Evolutionary conservation across 306 rosid species (phyloP).

Genomic region (Gastrolobium villosum): DNA sequence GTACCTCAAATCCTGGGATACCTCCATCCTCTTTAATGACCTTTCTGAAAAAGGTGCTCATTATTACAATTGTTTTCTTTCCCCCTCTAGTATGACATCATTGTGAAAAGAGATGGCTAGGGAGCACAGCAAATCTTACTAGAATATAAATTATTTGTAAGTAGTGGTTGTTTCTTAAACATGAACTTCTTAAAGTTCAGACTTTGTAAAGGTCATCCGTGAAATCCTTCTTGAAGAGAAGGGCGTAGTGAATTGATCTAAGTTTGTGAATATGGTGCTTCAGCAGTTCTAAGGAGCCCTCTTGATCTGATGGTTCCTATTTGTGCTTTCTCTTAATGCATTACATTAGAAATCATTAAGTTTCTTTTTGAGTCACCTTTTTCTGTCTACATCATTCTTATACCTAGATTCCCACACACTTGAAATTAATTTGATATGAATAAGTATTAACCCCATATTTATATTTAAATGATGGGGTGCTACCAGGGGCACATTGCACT

Average conservation of each 20-base stretch:
- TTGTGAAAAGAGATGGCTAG: constrained; percentile 34
- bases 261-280: constrained; percentile 25
- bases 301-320: constrained; percentile 24
- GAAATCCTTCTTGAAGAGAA: constrained; percentile 24
- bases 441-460: constrained; percentile 31
- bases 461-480: constrained; percentile 36
- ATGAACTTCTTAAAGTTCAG: constrained; percentile 15
- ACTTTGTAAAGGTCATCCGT: not conserved
- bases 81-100: not conserved
- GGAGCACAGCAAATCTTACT: constrained; percentile 8
- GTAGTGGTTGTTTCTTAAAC: constrained; percentile 26
- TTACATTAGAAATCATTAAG: constrained; percentile 7
- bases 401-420: constrained; percentile 23
- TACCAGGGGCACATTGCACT: constrained; percentile 5
- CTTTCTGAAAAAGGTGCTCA: constrained; percentile 74
- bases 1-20: constrained; percentile 90
- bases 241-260: constrained; percentile 9
- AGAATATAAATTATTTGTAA: constrained; percentile 16
- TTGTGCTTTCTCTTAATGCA: constrained; percentile 23
- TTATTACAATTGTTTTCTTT: not conserved
- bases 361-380: constrained; percentile 10
- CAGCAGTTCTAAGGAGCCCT: not conserved
- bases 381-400: not conserved
- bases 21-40: constrained; percentile 95
- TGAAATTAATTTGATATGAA: constrained; percentile 19